Base-by-base conservation (phyloP, 1,284 basidiomycete genomes). In the Irpex sp. region DNA sequence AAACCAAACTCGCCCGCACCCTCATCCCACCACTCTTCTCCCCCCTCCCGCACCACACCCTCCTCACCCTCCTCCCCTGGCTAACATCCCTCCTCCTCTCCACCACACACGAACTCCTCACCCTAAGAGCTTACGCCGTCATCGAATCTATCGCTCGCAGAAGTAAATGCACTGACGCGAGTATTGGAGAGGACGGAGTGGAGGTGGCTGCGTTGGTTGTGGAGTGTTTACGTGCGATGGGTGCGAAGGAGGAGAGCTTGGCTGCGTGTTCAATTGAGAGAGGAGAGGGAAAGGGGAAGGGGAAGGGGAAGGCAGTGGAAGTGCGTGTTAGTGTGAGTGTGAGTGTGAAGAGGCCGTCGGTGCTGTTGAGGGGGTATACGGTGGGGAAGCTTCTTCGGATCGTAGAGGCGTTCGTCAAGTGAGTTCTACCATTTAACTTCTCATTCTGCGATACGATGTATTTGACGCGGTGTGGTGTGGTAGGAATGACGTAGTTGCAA, bases 361-460 rank as follows among this genome's bases (percentile, higher is more conserved):
- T 26, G 49, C 9, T 51, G 49, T 26, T 51, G 49, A 17, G 49
- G 21, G 49, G 49, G 17, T 51, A 51, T 31, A 55, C 11, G 26
- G 31, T 55, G 26, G 8, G 4, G 31, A 55, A 21, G 53, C 53
- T 88, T 37, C 68, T 85, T 17, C 61, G 69, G n/a, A 71, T 86
- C 7, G 61, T 86, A 8, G 73, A 71, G n/a, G 68, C 75, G 0
- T 80, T 65, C 35, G 61, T 59, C 5, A 19, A 39, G 64, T 65
- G 37, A n/a, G 64, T 60, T 33, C 26, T 35, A 21, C 0, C 2
- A 33, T n/a, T 50, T 46, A 57, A 19, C 50, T 1, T 21, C 19
- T 19, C 26, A 7, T 15, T 5, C 1, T 54, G 35, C 43, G 21
- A 47, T 54, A 26, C 43, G 21, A 47, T 58, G 21, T 11, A 13